Evolutionary conservation across 148 eudicot genomes (phyloP).

Genomic region (Suaeda aralocaspica): DNA sequence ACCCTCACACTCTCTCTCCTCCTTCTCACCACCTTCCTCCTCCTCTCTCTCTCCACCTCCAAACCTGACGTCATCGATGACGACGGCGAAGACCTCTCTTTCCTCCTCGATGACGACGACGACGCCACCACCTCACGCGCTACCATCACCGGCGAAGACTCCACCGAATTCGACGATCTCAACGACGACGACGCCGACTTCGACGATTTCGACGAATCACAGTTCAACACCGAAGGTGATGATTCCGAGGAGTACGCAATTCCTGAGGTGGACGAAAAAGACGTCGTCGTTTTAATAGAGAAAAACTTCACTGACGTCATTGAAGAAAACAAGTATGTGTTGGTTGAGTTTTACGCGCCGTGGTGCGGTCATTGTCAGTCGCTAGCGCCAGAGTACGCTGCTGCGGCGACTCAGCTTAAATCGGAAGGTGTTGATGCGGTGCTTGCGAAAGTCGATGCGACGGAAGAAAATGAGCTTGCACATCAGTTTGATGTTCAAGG

Average conservation of each 20-base stretch:
- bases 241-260: slow-evolving; percentile 17
- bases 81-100: slow-evolving; percentile 62
- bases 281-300: slow-evolving; percentile 74
- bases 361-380: slow-evolving; percentile 90
- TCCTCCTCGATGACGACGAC: slow-evolving; percentile 43
- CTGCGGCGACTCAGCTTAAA: slow-evolving; percentile 78
- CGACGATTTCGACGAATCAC: slow-evolving; percentile 31
- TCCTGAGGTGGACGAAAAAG: slow-evolving; percentile 55
- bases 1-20: slow-evolving; percentile 37
- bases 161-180: slow-evolving; percentile 27
- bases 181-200: slow-evolving; percentile 41
- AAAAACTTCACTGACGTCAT: slow-evolving; percentile 64
- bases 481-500: slow-evolving; percentile 76
- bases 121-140: slow-evolving; percentile 10
- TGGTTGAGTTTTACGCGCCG: slow-evolving; percentile 97
- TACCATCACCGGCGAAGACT: slow-evolving; percentile 15
- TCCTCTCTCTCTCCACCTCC: slow-evolving; percentile 35
- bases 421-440: slow-evolving; percentile 44
- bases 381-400: slow-evolving; percentile 91
- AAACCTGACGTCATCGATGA: slow-evolving; percentile 13
- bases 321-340: slow-evolving; percentile 60
- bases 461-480: slow-evolving; percentile 68
- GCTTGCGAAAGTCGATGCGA: slow-evolving; percentile 87
- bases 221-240: slow-evolving; percentile 31
- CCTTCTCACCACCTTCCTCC: slow-evolving; percentile 30